Evolutionary conservation across 176 grass and related monocot genomes (phyloP), one percentile per base, ranked within the genome.

Genomic region (barley (Hordeum vulgare)): DNA sequence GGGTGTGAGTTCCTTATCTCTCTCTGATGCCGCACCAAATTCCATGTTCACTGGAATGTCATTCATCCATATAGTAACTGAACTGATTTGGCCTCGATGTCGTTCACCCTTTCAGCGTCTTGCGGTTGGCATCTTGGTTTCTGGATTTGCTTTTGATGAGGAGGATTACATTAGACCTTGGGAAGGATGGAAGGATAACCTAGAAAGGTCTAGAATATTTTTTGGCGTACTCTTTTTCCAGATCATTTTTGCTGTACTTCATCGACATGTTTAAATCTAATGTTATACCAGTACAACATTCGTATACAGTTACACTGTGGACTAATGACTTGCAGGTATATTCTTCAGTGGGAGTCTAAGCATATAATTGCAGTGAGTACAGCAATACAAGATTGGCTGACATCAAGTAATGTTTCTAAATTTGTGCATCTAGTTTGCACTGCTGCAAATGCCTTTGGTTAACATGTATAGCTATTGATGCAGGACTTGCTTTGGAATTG

Each of bases 361-460:
- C 92, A 93, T 81, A 78, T 98, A 86, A 98, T 98, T 82, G 84
- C 96, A 39, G 82, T 98, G 69, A 95, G 96, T 80, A 95, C 92
- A 44, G 92, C 96, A 69, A 95, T 95, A 85, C 96, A 95, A 87
- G 96, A 98, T 79, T 98, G 96, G 96, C 84, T 98, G 58, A 95
- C 96, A 88, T 95, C 92, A 91, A 95, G 96, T 91, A 95, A 91
- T 89, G 65, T 39, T 85, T 61, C n/a, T 25, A 27, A 23, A 81
- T 84, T 54, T 81, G 51, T 78, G 54, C n/a, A 60, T 68, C 14
- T 64, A 36, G 13, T 14, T 66, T 34, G 26, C 24, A 49, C 10
- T 61, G 15, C 45, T 66, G n/a, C 17, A 8, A 31, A 70, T 58
- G 35, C 36, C 61, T 73, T 53, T 74, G 20, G 21, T 82, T 74